Evolutionary conservation across 345 rosid species (phyloP).

Genomic region (Eucalyptus cladocalyx): DNA sequence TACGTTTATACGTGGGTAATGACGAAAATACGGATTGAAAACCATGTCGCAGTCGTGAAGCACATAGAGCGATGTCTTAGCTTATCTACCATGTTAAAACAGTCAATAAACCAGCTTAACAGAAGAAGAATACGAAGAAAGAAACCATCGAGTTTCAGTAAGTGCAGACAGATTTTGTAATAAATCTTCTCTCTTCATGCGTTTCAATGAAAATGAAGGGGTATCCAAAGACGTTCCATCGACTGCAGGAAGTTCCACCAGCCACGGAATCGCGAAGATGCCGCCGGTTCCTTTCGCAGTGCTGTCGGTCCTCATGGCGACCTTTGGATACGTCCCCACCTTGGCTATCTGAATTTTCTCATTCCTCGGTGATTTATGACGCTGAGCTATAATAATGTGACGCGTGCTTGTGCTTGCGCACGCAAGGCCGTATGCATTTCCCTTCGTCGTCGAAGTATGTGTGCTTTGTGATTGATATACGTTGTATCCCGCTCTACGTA

Average conservation of each 20-base stretch:
- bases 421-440: background rate
- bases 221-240: background rate
- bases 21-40: background rate
- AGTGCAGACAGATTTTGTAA: background rate
- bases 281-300: conserved; percentile 1
- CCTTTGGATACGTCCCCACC: background rate
- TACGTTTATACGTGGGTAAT: background rate
- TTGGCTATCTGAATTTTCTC: background rate
- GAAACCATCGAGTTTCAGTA: background rate
- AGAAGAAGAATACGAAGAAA: background rate
- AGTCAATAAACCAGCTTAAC: background rate
- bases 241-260: background rate
- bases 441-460: background rate
- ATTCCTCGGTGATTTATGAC: background rate
- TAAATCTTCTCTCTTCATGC: background rate
- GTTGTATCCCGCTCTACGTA: background rate
- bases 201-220: background rate
- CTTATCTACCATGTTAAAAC: background rate
- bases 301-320: conserved; percentile 2
- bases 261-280: background rate
- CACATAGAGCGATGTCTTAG: background rate
- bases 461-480: background rate
- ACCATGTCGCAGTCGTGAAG: background rate
- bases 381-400: background rate
- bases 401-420: background rate